Evolutionary conservation across 2,329 filamentous ascomycete species (phyloP).

Genomic region (Cladobotryum mycophilum): DNA sequence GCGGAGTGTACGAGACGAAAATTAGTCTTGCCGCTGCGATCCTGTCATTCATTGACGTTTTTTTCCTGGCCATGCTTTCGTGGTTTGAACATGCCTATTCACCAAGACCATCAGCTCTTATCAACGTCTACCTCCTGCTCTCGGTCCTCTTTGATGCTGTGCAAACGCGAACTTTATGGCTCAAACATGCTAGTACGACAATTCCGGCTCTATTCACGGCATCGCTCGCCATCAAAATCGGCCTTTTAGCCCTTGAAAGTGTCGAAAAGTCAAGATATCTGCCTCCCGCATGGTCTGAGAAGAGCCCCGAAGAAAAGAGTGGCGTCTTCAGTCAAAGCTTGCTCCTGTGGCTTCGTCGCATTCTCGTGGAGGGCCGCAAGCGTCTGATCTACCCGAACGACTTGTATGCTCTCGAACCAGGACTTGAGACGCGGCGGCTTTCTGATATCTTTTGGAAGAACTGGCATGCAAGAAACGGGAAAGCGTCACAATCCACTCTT

Average conservation of each 20-base stretch:
- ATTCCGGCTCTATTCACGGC: no score
- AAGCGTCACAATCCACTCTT: no score
- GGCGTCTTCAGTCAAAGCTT: constrained; percentile 3
- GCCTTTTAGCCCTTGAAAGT: no score
- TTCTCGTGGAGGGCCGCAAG: background rate
- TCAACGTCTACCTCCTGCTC: constrained; percentile 24
- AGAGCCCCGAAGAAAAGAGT: background rate
- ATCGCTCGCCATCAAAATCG: no score
- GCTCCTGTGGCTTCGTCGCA: background rate
- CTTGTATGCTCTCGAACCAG: background rate
- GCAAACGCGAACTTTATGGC: constrained; percentile 25
- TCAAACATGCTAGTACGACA: constrained; percentile 5
- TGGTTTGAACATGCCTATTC: constrained; percentile 24
- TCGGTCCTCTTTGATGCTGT: constrained; percentile 28
- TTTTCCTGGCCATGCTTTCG: no score
- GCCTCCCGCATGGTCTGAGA: no score
- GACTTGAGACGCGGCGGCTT: background rate
- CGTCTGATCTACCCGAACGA: background rate
- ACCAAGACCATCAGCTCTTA: constrained; percentile 26
- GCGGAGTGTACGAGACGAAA: no score
- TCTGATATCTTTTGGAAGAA: no score
- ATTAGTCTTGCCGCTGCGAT: no score
- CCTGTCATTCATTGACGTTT: no score
- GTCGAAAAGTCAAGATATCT: no score
- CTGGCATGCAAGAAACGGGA: no score